Conservation (phyloP, 2,329 filamentous ascomycete genomes). For the Ambrosiella xylebori region DNA sequence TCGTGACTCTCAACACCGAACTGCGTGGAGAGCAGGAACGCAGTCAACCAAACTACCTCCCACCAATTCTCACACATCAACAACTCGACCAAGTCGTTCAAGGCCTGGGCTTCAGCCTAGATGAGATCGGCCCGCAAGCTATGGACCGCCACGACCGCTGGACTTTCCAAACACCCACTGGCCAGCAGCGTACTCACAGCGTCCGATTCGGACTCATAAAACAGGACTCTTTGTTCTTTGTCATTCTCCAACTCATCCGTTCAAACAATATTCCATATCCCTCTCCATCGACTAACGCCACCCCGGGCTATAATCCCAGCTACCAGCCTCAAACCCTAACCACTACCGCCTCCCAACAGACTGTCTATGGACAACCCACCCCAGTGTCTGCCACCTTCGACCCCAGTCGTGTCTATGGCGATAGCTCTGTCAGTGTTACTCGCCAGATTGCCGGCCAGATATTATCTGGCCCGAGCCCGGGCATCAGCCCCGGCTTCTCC, state of each 20-base stretch:
- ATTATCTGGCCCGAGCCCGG: constrained; percentile 24
- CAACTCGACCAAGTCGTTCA: constrained; percentile 39
- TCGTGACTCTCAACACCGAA: constrained; percentile 31
- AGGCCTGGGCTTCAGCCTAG: constrained; percentile 33
- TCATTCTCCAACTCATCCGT: constrained; percentile 32
- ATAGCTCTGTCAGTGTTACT: constrained; percentile 21
- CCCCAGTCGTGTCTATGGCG: constrained; percentile 23
- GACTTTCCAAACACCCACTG: constrained; percentile 34
- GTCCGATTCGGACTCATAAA: constrained; percentile 41
- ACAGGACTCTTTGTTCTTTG: constrained; percentile 44
- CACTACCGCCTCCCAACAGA: constrained; percentile 15
- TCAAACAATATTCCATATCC: constrained; percentile 25
- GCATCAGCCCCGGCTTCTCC: constrained; percentile 26
- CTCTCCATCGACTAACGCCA: constrained; percentile 26
- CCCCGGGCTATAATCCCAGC: not conserved
- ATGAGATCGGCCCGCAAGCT: constrained; percentile 34
- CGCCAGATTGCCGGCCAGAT: constrained; percentile 17
- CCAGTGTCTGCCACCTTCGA: constrained; percentile 33
- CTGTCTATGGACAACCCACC: constrained; percentile 26
- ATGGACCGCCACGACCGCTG: constrained; percentile 38
- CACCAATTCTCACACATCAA: constrained; percentile 40
- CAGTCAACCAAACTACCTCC: constrained; percentile 44
- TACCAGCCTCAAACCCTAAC: constrained; percentile 23
- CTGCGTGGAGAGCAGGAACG: constrained; percentile 40
- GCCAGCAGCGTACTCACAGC: constrained; percentile 31